phyloP scores from a whole-genome alignment of 768 basidiomycete species.

The Lactarius hengduanensis region DNA sequence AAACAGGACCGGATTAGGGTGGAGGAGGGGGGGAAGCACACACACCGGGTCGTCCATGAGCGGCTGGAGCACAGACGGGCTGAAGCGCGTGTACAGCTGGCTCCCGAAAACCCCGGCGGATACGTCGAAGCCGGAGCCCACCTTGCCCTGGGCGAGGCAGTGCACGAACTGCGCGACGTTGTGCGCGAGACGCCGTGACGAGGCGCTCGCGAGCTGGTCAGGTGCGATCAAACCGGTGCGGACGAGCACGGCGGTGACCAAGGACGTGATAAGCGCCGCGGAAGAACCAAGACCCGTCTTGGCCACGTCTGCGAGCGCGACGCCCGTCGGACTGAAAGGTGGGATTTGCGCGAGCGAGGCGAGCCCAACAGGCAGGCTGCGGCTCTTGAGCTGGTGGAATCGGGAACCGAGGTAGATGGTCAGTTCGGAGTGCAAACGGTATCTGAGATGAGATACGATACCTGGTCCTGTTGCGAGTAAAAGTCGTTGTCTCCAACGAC shows the following conservation, averaged over 20 bases:
- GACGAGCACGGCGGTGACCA: constrained; percentile 81
- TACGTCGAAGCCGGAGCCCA: constrained; percentile 97
- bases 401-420: constrained; percentile 4
- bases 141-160: constrained; percentile 95
- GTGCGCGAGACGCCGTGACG: constrained; percentile 67
- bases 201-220: constrained; percentile 42
- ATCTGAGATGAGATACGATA: constrained; percentile 36
- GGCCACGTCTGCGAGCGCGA: constrained; percentile 77
- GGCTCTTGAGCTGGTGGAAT: constrained; percentile 54
- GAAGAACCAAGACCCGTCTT: constrained; percentile 98
- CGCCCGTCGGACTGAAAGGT: constrained; percentile 72
- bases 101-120: constrained; percentile 92
- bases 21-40: constrained; percentile 28
- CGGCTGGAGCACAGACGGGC: constrained; percentile 62
- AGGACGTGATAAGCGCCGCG: constrained; percentile 93
- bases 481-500: constrained; percentile 97
- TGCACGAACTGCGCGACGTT: constrained; percentile 94
- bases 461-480: constrained; percentile 90
- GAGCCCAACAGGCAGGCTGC: constrained; percentile 60
- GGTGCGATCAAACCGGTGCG: constrained; percentile 64
- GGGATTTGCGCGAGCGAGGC: constrained; percentile 65
- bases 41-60: constrained; percentile 57
- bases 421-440: background rate
- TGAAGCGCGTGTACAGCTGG: constrained; percentile 88
- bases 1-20: background rate